phyloP scores from a whole-genome alignment of 805 yeast genomes.

The Yamadazyma laniorum region DNA sequence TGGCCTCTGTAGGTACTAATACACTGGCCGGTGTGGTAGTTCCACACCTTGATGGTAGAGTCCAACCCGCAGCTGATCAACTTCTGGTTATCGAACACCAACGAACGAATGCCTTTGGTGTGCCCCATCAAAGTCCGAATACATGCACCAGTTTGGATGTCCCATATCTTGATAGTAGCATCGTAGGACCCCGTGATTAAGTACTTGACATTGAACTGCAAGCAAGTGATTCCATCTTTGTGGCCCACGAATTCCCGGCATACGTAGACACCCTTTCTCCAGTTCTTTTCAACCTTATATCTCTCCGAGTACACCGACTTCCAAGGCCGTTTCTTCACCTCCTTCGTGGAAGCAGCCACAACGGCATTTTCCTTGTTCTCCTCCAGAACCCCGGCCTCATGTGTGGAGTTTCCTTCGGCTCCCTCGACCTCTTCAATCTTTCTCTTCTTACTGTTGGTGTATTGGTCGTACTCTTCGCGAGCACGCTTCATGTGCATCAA shows the following conservation, averaged over 20 bases:
- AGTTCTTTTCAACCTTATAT: constrained; percentile 85
- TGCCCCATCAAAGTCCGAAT: constrained; percentile 85
- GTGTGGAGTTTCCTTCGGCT: constrained; percentile 4
- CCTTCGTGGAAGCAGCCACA: background rate
- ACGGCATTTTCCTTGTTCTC: constrained; percentile 2
- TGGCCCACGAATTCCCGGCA: constrained; percentile 74
- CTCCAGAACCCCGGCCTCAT: constrained; percentile 9
- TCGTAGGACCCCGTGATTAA: constrained; percentile 93
- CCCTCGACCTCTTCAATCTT: constrained; percentile 8
- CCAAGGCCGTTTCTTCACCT: constrained; percentile 70
- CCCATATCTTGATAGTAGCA: constrained; percentile 91
- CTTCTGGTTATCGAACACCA: constrained; percentile 85
- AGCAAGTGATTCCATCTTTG: constrained; percentile 81
- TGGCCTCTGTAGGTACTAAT: constrained; percentile 93
- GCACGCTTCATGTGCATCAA: constrained; percentile 84
- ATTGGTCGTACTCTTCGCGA: constrained; percentile 37
- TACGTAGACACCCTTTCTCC: constrained; percentile 81
- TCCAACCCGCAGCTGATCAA: constrained; percentile 91
- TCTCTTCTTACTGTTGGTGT: constrained; percentile 3
- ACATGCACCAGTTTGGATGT: constrained; percentile 72
- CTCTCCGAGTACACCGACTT: constrained; percentile 91
- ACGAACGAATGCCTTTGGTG: constrained; percentile 77
- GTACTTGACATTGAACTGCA: constrained; percentile 74
- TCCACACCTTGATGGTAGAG: constrained; percentile 92
- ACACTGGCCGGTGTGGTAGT: constrained; percentile 90